Evolutionary conservation across 257 asterid species (phyloP).

Genomic region (Solanum lignicaule): DNA sequence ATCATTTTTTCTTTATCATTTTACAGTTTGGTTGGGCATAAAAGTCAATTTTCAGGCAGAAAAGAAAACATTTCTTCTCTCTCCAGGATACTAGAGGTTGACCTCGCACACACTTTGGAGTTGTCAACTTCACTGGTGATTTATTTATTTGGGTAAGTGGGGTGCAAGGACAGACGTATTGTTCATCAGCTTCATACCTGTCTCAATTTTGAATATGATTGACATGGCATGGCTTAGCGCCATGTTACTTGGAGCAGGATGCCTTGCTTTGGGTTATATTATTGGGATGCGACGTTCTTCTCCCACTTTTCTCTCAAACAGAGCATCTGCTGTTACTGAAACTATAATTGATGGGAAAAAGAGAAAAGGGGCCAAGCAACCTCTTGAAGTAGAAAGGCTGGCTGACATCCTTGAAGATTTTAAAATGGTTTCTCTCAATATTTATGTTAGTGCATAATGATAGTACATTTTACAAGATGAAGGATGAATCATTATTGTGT

Average conservation of each 20-base stretch:
- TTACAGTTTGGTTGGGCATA: background rate
- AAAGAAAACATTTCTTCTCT: background rate
- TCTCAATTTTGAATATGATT: conserved; percentile 41
- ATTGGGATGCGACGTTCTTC: conserved; percentile 46
- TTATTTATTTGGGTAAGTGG: background rate
- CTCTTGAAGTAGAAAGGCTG: conserved; percentile 63
- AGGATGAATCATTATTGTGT: conserved; percentile 8
- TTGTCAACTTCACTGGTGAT: background rate
- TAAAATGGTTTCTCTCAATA: conserved; percentile 54
- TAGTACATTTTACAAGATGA: background rate
- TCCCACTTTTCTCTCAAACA: conserved; percentile 11
- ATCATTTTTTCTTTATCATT: background rate
- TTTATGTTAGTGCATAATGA: background rate
- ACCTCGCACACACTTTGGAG: background rate
- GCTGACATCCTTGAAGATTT: conserved; percentile 86
- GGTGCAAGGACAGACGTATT: background rate
- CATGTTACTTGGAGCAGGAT: conserved; percentile 67
- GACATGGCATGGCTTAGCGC: conserved; percentile 71
- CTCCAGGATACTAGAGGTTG: background rate
- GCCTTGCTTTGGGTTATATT: conserved; percentile 70
- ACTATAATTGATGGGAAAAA: conserved; percentile 22
- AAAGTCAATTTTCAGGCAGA: background rate
- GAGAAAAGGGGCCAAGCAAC: conserved; percentile 41
- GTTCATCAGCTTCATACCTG: conserved; percentile 8
- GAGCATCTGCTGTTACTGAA: conserved; percentile 14